Conservation (phyloP, 2,329 filamentous ascomycete genomes). For the Neodidymelliopsis sp. region DNA sequence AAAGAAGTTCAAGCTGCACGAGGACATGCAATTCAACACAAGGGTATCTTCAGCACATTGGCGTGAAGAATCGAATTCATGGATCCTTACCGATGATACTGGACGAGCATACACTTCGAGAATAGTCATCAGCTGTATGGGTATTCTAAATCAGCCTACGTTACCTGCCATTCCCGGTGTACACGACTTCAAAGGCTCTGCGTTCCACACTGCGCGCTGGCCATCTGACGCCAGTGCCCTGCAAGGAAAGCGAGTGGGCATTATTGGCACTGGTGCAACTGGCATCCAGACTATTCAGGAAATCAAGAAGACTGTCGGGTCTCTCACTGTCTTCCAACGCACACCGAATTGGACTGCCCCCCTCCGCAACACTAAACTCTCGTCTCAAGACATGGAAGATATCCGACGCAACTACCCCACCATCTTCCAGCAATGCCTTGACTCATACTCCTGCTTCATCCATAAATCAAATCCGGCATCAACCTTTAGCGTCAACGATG, state of each 20-base stretch:
- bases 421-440: conserved; percentile 26
- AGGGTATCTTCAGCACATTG: conserved; percentile 21
- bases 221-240: conserved; percentile 62
- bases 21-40: conserved; percentile 36
- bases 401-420: conserved; percentile 23
- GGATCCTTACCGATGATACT: conserved; percentile 22
- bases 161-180: conserved; percentile 32
- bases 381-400: conserved; percentile 23
- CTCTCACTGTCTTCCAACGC: conserved; percentile 67
- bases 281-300: conserved; percentile 69
- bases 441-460: conserved; percentile 27
- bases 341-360: conserved; percentile 57
- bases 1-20: conserved; percentile 53
- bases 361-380: conserved; percentile 25
- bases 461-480: conserved; percentile 22
- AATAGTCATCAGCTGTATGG: conserved; percentile 32
- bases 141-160: conserved; percentile 30
- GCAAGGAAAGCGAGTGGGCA: conserved; percentile 62
- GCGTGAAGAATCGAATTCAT: conserved; percentile 26
- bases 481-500: conserved; percentile 19
- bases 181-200: conserved; percentile 25
- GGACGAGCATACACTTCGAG: conserved; percentile 25
- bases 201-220: conserved; percentile 64
- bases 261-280: conserved; percentile 67
- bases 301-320: conserved; percentile 58